phyloP scores from a whole-genome alignment of 2,329 filamentous ascomycete species.

The Sclerotinia minor region DNA sequence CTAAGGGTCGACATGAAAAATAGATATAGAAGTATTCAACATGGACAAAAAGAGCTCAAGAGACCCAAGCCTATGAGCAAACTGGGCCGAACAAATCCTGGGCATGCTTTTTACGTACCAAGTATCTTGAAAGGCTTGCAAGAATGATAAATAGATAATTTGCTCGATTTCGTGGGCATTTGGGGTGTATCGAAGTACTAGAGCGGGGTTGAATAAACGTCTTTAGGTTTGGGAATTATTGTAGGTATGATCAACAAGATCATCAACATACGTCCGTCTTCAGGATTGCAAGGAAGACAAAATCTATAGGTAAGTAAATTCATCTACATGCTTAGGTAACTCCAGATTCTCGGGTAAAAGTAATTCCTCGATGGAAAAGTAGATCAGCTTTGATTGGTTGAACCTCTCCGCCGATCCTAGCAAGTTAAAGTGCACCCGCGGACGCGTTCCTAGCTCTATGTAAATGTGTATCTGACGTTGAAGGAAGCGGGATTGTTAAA shows the following conservation, averaged over 20 bases:
- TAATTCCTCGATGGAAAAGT: background rate
- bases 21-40: slow-evolving; percentile 26
- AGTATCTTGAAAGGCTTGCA: slow-evolving; percentile 44
- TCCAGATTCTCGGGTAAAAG: background rate
- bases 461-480: slow-evolving; percentile 21
- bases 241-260: slow-evolving; percentile 59
- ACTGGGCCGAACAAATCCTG: slow-evolving; percentile 35
- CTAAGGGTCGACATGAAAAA: background rate
- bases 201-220: slow-evolving; percentile 49
- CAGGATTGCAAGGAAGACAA: slow-evolving; percentile 40
- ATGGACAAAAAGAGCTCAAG: slow-evolving; percentile 23
- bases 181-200: too few relatives aligned
- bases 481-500: slow-evolving; percentile 29
- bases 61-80: slow-evolving; percentile 31
- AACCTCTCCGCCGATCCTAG: background rate
- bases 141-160: slow-evolving; percentile 56
- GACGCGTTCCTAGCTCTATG: slow-evolving; percentile 26
- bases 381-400: background rate
- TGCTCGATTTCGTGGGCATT: slow-evolving; percentile 28
- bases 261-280: slow-evolving; percentile 62
- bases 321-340: slow-evolving; percentile 2
- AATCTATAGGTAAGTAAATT: slow-evolving; percentile 18
- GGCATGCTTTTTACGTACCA: slow-evolving; percentile 33
- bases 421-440: slow-evolving; percentile 11
- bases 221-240: slow-evolving; percentile 56